phyloP scores from a whole-genome alignment of 2,329 filamentous ascomycete species.

The Eurotiales sp. region DNA sequence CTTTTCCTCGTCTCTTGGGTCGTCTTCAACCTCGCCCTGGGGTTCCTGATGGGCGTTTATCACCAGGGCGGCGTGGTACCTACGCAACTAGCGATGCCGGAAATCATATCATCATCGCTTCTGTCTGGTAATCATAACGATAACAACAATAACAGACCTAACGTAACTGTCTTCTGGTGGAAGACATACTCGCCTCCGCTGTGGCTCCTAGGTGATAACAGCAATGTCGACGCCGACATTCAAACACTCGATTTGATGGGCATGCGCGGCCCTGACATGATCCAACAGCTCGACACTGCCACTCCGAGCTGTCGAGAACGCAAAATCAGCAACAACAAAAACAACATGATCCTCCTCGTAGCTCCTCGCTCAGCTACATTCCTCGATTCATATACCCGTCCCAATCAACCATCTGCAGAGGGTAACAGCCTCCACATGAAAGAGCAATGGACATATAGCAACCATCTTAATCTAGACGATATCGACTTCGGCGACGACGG shows the following conservation, averaged over 20 bases:
- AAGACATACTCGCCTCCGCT: conserved; percentile 53
- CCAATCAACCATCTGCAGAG: conserved; percentile 8
- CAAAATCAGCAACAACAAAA: conserved; percentile 1
- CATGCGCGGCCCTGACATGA: conserved; percentile 39
- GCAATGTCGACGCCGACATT: conserved; percentile 29
- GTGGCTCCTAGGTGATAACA: conserved; percentile 46
- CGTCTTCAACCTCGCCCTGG: conserved; percentile 47
- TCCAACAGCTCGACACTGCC: conserved; percentile 32
- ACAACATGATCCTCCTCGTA: conserved; percentile 38
- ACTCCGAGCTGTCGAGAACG: conserved; percentile 31
- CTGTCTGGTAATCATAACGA: too few species aligned
- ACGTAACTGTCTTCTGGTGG: conserved; percentile 50
- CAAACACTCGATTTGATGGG: conserved; percentile 49
- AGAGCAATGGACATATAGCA: conserved; percentile 41
- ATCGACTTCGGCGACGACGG: conserved; percentile 50
- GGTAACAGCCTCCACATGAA: conserved; percentile 33
- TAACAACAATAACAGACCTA: background rate
- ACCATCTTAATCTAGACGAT: conserved; percentile 51
- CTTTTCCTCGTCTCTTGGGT: conserved; percentile 45
- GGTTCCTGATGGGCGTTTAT: conserved; percentile 50
- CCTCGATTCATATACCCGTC: conserved; percentile 34
- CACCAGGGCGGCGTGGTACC: conserved; percentile 53
- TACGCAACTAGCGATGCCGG: conserved; percentile 46
- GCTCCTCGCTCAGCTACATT: conserved; percentile 44
- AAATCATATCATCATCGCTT: conserved; percentile 28